Evolutionary conservation across 768 basidiomycete species (phyloP).

Genomic region (Leccinellum rugosiceps): DNA sequence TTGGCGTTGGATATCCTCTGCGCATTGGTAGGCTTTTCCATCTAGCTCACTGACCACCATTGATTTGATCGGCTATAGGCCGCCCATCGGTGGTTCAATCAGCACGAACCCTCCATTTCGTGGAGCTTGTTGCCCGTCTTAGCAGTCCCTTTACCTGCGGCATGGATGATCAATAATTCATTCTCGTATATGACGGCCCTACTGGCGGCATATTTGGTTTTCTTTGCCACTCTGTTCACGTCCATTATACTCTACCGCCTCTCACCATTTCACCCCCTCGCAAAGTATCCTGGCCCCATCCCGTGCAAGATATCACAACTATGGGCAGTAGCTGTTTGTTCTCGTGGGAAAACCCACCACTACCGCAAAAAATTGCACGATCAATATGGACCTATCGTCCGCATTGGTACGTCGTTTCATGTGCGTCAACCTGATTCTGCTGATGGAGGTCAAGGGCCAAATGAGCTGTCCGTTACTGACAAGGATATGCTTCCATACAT

Average conservation of each 20-base stretch:
- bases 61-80: constrained; percentile 4
- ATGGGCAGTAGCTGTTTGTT: constrained; percentile 19
- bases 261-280: constrained; percentile 38
- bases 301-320: constrained; percentile 31
- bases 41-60: not conserved
- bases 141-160: constrained; percentile 11
- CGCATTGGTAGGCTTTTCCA: constrained; percentile 12
- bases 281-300: constrained; percentile 36
- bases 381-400: constrained; percentile 32
- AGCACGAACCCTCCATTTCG: constrained; percentile 15
- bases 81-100: constrained; percentile 17
- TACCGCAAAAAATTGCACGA: constrained; percentile 26
- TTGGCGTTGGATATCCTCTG: constrained; percentile 15
- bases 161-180: constrained; percentile 5
- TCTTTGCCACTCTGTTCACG: constrained; percentile 17
- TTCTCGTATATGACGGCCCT: constrained; percentile 4
- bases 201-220: constrained; percentile 13
- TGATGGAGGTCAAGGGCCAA: constrained; percentile 32
- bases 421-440: not conserved
- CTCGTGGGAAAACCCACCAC: constrained; percentile 18
- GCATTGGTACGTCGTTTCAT: constrained; percentile 26
- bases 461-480: constrained; percentile 34
- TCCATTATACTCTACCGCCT: constrained; percentile 36
- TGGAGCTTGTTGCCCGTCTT: constrained; percentile 11
- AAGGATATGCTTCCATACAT: constrained; percentile 21